These are phyloP conservation scores for Oryza nivara DNA, from an alignment of 176 grass and related monocot genomes.

Conservation along the genomic window DNA sequence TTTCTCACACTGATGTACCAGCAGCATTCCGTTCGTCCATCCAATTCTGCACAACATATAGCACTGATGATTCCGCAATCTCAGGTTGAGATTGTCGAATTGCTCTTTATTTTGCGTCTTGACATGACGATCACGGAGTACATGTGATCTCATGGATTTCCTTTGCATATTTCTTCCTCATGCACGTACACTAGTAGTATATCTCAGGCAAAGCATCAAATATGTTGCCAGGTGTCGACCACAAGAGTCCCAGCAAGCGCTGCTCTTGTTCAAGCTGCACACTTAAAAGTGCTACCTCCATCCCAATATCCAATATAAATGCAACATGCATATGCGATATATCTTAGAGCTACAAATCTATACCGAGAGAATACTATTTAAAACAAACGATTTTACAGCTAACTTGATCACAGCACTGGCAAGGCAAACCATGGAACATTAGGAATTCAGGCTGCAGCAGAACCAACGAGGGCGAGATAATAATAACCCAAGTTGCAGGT, in stretches of 20 bases:
- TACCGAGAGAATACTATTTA: too few relatives aligned
- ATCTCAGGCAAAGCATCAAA: not conserved
- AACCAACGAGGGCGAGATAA: not conserved
- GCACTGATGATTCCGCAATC: too few relatives aligned
- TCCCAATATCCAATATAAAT: too few relatives aligned
- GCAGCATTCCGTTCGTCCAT: too few relatives aligned
- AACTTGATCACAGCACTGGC: not conserved
- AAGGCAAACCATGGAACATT: not conserved
- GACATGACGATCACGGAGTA: too few relatives aligned
- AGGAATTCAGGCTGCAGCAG: not conserved
- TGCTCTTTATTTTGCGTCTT: too few relatives aligned
- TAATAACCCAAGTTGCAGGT: not conserved
- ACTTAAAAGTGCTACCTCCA: too few relatives aligned
- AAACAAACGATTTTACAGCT: not conserved
- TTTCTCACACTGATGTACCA: too few relatives aligned
- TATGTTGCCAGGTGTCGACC: not conserved
- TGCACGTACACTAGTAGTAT: not conserved
- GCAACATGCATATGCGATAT: too few relatives aligned
- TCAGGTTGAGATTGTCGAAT: too few relatives aligned
- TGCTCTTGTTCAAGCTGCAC: not conserved
- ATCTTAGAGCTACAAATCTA: too few relatives aligned
- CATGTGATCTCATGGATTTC: not conserved
- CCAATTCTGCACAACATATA: too few relatives aligned
- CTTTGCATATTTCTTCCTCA: not conserved
- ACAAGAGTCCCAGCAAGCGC: not conserved